Evolutionary conservation across 1,139 yeast genomes (phyloP), one percentile per base, ranked within the genome.

Genomic region (Zhuliangozyma parablackwelliae): DNA sequence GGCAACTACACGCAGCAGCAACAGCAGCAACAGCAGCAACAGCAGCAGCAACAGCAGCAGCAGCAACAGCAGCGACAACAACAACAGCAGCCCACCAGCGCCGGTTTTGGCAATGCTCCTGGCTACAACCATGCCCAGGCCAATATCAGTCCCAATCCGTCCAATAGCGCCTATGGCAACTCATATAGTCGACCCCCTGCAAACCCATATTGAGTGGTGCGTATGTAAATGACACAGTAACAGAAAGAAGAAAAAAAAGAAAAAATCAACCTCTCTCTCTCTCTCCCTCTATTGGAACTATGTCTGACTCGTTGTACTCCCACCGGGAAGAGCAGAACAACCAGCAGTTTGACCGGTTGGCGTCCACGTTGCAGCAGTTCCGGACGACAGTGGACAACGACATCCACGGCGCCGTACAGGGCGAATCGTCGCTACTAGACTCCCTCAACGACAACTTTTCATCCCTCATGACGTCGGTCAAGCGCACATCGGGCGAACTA

Each of bases 401-500:
- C 41, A 69, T 70, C 21, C 70, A 67, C 46, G 71, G 70, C 1
- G 51, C 62, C 16, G 59, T 70, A 5, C 69, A 65, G 42, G 72
- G 63, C 43, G 75, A 70, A 44, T 57, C 54, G 42, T 68, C 63
- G 61, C 57, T 80, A 26, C 65, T 89, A 38, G 83, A 80, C 49
- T 61, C 69, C 20, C 56, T 83, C 31, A 70, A 73, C 38, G 78
- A 78, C 43, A 74, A 84, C 33, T 78, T 90, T 59, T 72, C 80
- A 42, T 65, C 72, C 29, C 60, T 88, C 50, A 67, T 78, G 60
- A 69, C 68, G 13, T 78, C 75, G 50, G 76, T 90, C 11, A 78
- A 75, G 46, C 64, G 80, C 42, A 78, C 95, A 0, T 80, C 95
- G 25, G 65, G 75, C 2, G 79, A 84, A 36, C 71, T 90, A 31